Percentiles rank a stretch among this genome's conserved stretches.
Evolutionary conservation across 2,329 filamentous ascomycete genomes (phyloP).

Genomic region (Fusarium bulbicola): DNA sequence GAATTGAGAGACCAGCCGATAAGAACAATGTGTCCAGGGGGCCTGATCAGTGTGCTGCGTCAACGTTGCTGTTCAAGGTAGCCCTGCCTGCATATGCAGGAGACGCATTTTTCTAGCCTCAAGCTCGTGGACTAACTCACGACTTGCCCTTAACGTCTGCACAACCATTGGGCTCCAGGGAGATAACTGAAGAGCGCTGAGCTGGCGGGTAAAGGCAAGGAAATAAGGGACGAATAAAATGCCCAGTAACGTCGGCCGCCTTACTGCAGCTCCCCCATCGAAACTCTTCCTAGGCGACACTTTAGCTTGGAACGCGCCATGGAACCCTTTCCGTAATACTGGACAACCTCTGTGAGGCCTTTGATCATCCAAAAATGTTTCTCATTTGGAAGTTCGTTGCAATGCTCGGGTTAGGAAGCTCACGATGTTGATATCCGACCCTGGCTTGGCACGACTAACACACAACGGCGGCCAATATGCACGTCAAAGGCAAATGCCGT

Average conservation of each 20-base stretch:
- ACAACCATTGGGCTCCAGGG: neutral
- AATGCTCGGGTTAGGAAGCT: neutral
- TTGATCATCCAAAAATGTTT: neutral
- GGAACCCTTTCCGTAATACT: conserved; percentile 27
- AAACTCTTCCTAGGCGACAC: conserved; percentile 10
- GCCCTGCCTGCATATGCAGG: conserved; percentile 5
- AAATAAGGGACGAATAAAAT: conserved; percentile 24
- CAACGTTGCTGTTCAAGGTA: neutral
- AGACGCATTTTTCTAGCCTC: conserved; percentile 6
- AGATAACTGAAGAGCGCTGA: conserved; percentile 7
- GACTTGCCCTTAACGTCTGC: neutral
- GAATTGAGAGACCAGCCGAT: neutral
- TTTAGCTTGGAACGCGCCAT: conserved; percentile 30
- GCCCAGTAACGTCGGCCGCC: conserved; percentile 30
- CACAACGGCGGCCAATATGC: conserved; percentile 20
- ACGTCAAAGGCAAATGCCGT: conserved; percentile 29
- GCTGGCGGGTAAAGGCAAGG: conserved; percentile 20
- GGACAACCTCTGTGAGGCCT: conserved; percentile 2
- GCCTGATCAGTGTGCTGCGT: neutral
- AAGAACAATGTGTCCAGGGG: neutral
- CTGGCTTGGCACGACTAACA: conserved; percentile 15
- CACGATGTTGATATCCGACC: conserved; percentile 15
- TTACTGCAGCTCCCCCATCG: conserved; percentile 28
- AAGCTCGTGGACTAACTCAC: neutral
- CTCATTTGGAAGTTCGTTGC: neutral